phyloP scores from a whole-genome alignment of 208 protist species.

The Herpetomonas tarakana region DNA sequence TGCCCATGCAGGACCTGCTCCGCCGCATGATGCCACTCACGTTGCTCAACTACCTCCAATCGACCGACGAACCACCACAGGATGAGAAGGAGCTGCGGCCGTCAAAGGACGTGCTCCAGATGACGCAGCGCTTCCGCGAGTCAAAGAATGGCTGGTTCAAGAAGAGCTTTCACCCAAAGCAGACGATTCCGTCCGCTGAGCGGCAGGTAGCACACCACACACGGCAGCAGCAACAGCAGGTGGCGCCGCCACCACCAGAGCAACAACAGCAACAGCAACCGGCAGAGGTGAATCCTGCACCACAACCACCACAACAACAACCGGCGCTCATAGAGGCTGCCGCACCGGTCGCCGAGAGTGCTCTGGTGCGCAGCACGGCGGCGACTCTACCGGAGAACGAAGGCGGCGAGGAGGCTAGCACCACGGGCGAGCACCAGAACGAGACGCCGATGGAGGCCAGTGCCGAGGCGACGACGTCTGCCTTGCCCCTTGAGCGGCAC shows the following conservation, averaged over 20 bases:
- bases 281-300: too few relatives aligned
- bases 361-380: too few relatives aligned
- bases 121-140: slow-evolving; percentile 57
- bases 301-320: too few relatives aligned
- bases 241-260: slow-evolving; percentile 4
- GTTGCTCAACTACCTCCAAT: slow-evolving; percentile 84
- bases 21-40: slow-evolving; percentile 85
- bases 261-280: too few relatives aligned
- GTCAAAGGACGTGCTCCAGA: slow-evolving; percentile 47
- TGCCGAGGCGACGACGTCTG: too few relatives aligned
- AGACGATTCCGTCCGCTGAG: slow-evolving; percentile 16
- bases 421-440: neutral
- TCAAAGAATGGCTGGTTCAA: slow-evolving; percentile 76
- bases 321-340: neutral
- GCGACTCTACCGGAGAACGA: slow-evolving; percentile 12
- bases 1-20: slow-evolving; percentile 77
- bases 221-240: neutral
- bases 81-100: slow-evolving; percentile 51
- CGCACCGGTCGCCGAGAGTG: too few relatives aligned
- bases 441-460: too few relatives aligned
- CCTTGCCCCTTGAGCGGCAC: neutral
- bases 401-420: neutral
- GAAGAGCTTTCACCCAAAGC: slow-evolving; percentile 66
- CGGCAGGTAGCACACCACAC: neutral
- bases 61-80: slow-evolving; percentile 41